Evolutionary conservation across 495 filamentous ascomycete genomes (phyloP), one percentile per base, ranked within the genome.

Genomic region (Monascus purpureus): DNA sequence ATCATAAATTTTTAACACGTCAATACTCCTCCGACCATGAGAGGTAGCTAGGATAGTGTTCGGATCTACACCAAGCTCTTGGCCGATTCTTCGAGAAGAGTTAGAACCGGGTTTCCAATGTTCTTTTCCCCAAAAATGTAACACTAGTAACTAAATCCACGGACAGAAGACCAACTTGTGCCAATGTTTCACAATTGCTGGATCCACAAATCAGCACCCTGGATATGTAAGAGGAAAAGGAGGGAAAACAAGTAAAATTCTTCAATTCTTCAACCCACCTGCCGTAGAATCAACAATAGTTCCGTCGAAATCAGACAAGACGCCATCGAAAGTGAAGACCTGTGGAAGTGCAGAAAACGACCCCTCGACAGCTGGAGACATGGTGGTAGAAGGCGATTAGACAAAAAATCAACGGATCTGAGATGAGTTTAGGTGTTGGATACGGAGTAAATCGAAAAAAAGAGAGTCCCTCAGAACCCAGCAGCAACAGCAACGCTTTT

Each of bases 151-250:
- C n/a, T n/a, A n/a, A n/a, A n/a, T n/a, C n/a, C n/a, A n/a, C n/a
- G n/a, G n/a, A n/a, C n/a, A n/a, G n/a, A n/a, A n/a, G 14, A 60
- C 69, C 63, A 59, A 87, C 82, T 70, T 67, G 39, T 81, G 67
- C 90, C 90, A 97, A 56, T 93, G 79, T 53, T 94, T 93, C 33
- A 83, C 72, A 23, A 97, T 86, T 8, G 90, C 90, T 83, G 28
- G 20, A 32, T n/a, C n/a, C 26, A 14, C 22, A 25, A 22, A 28
- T 47, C 11, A 44, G 39, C 31, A 26, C 17, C 28, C 31, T 13
- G n/a, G n/a, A n/a, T n/a, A n/a, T n/a, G n/a, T n/a, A n/a, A n/a
- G n/a, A n/a, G n/a, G n/a, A n/a, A n/a, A n/a, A n/a, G n/a, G n/a
- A n/a, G n/a, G n/a, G n/a, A n/a, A n/a, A n/a, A n/a, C n/a, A n/a